A percentile compares a stretch with the other conserved stretches of the same genome.
Conservation (phyloP, 2,329 filamentous ascomycete species). For the Colletotrichum sp. region DNA sequence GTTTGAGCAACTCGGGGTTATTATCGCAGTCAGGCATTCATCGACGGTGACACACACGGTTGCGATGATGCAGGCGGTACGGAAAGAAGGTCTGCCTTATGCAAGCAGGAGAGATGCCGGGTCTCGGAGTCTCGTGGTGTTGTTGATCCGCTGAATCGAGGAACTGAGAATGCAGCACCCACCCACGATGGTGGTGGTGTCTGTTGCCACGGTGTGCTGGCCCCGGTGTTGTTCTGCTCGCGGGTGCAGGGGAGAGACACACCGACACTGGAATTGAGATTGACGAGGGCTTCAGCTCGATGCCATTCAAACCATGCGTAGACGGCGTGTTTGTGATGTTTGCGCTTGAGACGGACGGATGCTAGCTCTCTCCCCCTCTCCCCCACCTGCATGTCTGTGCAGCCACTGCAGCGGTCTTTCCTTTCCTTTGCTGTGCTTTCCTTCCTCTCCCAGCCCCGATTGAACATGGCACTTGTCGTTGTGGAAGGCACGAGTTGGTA, state of each 20-base stretch:
- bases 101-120: neutral
- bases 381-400: neutral
- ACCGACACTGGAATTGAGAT: slow-evolving; percentile 1
- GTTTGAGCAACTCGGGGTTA: neutral
- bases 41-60: neutral
- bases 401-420: neutral
- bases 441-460: neutral
- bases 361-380: neutral
- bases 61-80: neutral
- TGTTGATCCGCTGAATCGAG: neutral
- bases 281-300: neutral
- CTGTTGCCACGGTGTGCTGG: neutral
- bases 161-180: neutral
- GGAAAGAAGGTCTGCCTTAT: neutral
- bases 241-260: neutral
- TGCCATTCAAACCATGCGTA: neutral
- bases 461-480: neutral
- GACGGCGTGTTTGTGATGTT: slow-evolving; percentile 1
- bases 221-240: neutral
- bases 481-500: neutral
- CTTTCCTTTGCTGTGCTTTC: neutral
- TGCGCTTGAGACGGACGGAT: slow-evolving; percentile 12
- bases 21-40: neutral
- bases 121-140: neutral
- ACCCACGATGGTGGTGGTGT: neutral